Evolutionary conservation across 1,284 basidiomycete species (phyloP), one percentile per base, ranked within the genome.

Genomic region (Pholiota adiposa): DNA sequence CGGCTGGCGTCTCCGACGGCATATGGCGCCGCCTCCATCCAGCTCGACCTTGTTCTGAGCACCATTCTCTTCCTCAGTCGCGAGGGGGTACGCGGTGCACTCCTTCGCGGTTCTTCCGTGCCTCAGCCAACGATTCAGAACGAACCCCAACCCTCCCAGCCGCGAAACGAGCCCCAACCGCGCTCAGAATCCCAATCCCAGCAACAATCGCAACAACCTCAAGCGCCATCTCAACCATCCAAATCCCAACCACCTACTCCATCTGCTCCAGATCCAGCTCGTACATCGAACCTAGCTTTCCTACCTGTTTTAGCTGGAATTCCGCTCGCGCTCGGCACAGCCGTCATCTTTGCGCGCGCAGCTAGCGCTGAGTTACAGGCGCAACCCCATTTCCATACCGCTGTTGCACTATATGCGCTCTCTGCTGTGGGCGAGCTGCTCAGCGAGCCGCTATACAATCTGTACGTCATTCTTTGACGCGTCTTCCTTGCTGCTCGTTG

Each of bases 51-150:
- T 33, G 74, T 99, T 27, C 84, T 94, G 36, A 93, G 90, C 63
- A 95, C 94, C 12, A 92, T 97, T 67, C 82, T 99, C 38, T 97
- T 98, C 72, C 82, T 98, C 6, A 90, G 92, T 29, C 82, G 97
- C 9, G 97, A 99, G 73, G 96, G 96, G 3, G 85, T 98, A 9
- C 83, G 96, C 36, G 93, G 90, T 72, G 89, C 92, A 5, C 82
- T 97, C 1, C 79, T 96, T 27, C 76, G 81, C 18, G 29, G 29
- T 11, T 11, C 29, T 11, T 31, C 29, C n/a, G n/a, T 31, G 5
- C 11, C 29, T 31, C 29, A 4, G 29, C 4, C 29, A 11, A 31
- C 29, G 29, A 31, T n/a, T 31, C 29, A 31, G 5, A 5, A 4
- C 11, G 5, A 11, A 31, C 11, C 29, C 4, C 29, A 11, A 31